phyloP scores from a whole-genome alignment of 495 filamentous ascomycete species.

The Stereocaulon alpinum region DNA sequence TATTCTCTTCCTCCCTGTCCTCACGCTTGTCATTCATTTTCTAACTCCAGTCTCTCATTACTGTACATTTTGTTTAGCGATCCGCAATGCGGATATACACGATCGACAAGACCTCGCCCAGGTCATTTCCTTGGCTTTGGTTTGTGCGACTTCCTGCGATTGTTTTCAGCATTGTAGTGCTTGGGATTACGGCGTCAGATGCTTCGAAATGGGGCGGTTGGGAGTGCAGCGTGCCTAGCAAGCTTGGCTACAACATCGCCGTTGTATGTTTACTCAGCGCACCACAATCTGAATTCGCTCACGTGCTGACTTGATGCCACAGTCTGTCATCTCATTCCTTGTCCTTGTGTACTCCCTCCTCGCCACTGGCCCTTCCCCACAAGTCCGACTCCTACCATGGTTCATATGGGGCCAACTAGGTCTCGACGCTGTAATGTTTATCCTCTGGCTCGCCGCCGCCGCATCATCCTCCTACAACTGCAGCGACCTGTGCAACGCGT shows the following conservation, averaged over 20 bases:
- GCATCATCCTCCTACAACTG: slow-evolving; percentile 17
- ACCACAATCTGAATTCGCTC: background rate
- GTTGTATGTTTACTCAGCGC: slow-evolving; percentile 10
- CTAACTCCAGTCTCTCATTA: too few species aligned
- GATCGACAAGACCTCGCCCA: slow-evolving; percentile 18
- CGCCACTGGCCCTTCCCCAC: slow-evolving; percentile 13
- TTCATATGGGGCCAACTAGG: slow-evolving; percentile 15
- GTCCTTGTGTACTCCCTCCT: slow-evolving; percentile 18
- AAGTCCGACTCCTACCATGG: slow-evolving; percentile 16
- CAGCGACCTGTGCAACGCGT: slow-evolving; percentile 20
- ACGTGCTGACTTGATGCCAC: slow-evolving; percentile 6
- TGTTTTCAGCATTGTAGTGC: slow-evolving; percentile 17
- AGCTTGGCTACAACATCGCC: slow-evolving; percentile 19
- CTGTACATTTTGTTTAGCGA: background rate
- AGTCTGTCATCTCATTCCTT: slow-evolving; percentile 20
- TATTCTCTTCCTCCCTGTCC: too few species aligned
- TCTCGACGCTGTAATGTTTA: slow-evolving; percentile 19
- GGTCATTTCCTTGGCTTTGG: slow-evolving; percentile 18
- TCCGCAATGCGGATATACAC: slow-evolving; percentile 17
- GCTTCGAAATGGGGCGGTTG: slow-evolving; percentile 7
- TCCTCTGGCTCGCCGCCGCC: slow-evolving; percentile 21
- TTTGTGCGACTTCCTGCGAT: slow-evolving; percentile 18
- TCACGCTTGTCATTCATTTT: too few species aligned
- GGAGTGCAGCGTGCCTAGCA: slow-evolving; percentile 15
- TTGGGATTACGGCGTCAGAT: slow-evolving; percentile 16